These are phyloP conservation scores for Graphium sp. DNA, from an alignment of 2,329 filamentous ascomycete genomes.

Conservation along the genomic window DNA sequence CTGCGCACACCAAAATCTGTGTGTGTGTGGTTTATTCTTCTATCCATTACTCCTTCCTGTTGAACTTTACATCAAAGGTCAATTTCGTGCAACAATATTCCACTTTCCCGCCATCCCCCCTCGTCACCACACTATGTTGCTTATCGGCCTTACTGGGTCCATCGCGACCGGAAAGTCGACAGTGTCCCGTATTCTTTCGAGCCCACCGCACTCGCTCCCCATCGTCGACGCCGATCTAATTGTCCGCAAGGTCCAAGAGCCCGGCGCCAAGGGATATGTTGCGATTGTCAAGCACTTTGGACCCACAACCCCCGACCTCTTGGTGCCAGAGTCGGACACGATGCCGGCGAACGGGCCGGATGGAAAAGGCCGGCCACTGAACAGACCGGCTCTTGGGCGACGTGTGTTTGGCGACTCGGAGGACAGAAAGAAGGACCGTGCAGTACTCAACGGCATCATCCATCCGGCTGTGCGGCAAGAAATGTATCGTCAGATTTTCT, in stretches of 20 bases:
- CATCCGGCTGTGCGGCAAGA: conserved; percentile 77
- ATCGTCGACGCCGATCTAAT: conserved; percentile 89
- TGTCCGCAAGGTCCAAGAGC: conserved; percentile 85
- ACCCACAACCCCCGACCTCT: conserved; percentile 69
- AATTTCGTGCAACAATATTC: too few relatives aligned
- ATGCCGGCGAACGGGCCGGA: conserved; percentile 35
- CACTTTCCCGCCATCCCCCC: too few relatives aligned
- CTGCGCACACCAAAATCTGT: too few relatives aligned
- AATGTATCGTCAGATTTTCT: conserved; percentile 62
- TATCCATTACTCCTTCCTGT: too few relatives aligned
- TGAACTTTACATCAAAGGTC: too few relatives aligned
- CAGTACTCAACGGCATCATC: conserved; percentile 73
- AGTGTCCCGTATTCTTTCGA: conserved; percentile 67
- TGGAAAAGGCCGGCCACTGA: conserved; percentile 57
- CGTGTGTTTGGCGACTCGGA: conserved; percentile 72
- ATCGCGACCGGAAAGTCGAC: conserved; percentile 98
- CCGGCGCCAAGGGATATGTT: conserved; percentile 69
- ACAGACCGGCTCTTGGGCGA: conserved; percentile 69
- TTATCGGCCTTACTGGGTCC: conserved; percentile 90
- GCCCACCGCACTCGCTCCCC: conserved; percentile 69
- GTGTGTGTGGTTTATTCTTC: too few relatives aligned
- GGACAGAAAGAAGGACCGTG: conserved; percentile 53
- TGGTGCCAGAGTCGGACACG: conserved; percentile 40
- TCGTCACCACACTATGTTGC: too few relatives aligned
- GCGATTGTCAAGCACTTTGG: conserved; percentile 71